Conservation (phyloP, 2,329 filamentous ascomycete genomes). For the Pseudogymnoascus sp. region DNA sequence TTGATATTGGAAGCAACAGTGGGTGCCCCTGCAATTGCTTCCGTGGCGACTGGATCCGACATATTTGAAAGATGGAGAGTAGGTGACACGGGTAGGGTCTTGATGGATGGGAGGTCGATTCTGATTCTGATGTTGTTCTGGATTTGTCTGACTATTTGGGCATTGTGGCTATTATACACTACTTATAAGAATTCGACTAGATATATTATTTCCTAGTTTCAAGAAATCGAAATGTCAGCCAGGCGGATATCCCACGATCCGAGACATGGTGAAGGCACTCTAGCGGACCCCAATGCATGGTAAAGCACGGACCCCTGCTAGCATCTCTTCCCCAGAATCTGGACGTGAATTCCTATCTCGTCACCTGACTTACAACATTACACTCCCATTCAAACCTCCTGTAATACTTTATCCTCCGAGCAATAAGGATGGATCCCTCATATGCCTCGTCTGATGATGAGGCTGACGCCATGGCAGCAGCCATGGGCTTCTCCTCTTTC, state of each 20-base stretch:
- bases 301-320: neutral
- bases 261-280: neutral
- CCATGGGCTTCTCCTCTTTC: conserved; percentile 70
- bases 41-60: neutral
- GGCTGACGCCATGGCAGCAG: conserved; percentile 54
- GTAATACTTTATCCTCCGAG: neutral
- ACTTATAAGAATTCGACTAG: neutral
- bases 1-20: neutral
- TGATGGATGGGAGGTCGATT: neutral
- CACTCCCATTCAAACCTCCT: neutral
- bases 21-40: neutral
- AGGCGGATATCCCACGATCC: neutral
- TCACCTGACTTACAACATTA: neutral
- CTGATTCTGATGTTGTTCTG: neutral
- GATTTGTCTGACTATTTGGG: neutral
- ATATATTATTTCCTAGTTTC: neutral
- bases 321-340: conserved; percentile 1
- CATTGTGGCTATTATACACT: neutral
- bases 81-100: neutral
- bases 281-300: neutral
- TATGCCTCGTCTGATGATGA: conserved; percentile 22
- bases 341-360: neutral
- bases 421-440: neutral
- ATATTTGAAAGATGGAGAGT: neutral
- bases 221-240: neutral